Conservation (phyloP, 441 rosid genomes). For the Metrosideros polymorpha region DNA sequence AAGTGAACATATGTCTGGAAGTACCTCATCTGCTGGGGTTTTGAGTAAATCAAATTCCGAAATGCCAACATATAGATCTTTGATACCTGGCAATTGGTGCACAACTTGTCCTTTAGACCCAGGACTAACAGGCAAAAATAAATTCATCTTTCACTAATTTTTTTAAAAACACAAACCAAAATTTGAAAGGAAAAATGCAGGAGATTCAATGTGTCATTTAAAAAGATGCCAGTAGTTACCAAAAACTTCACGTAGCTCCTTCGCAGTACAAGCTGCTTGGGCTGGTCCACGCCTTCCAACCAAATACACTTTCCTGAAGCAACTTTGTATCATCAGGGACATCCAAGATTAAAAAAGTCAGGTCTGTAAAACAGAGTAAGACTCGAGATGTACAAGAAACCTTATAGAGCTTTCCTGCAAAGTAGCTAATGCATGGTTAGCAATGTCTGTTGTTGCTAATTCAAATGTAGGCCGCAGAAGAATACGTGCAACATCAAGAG, state of each 20-base stretch:
- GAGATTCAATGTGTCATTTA: background rate
- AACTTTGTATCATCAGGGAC: background rate
- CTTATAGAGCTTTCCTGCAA: constrained; percentile 72
- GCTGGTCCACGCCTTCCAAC: constrained; percentile 94
- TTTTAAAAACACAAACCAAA: background rate
- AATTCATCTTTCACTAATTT: background rate
- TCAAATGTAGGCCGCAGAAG: constrained; percentile 66
- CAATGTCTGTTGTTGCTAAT: constrained; percentile 77
- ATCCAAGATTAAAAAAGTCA: background rate
- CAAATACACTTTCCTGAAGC: constrained; percentile 69
- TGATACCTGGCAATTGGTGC: constrained; percentile 45
- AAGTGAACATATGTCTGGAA: background rate
- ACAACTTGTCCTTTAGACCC: background rate
- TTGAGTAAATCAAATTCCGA: constrained; percentile 49
- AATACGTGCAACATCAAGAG: constrained; percentile 86
- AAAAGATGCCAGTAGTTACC: constrained; percentile 28
- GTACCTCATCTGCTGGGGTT: constrained; percentile 83
- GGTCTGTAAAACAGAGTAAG: background rate
- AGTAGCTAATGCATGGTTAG: constrained; percentile 63
- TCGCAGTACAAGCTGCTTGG: constrained; percentile 94
- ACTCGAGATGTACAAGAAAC: constrained; percentile 17
- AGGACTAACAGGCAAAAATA: background rate
- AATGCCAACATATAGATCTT: constrained; percentile 44
- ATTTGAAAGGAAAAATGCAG: background rate
- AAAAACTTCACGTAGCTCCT: constrained; percentile 90